Conservation (phyloP, 2,329 filamentous ascomycete species). For the Emmonsiellopsis sp. region DNA sequence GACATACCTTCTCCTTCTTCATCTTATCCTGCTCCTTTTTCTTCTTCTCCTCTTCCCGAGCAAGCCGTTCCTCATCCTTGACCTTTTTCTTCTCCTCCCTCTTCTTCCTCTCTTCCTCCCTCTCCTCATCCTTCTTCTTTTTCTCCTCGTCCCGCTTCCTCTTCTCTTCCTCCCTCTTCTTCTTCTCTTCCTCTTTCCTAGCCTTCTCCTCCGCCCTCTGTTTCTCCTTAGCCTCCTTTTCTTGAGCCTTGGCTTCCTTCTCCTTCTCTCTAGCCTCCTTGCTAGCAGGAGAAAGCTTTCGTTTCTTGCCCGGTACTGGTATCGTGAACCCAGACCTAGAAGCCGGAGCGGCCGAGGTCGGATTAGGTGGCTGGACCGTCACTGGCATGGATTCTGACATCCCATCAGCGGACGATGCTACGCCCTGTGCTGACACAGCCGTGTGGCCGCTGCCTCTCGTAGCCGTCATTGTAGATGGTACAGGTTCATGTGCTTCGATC, state of each 20-base stretch:
- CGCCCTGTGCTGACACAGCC: too few relatives aligned
- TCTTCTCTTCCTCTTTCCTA: slow-evolving; percentile 32
- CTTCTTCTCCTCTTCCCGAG: slow-evolving; percentile 20
- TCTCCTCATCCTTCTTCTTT: slow-evolving; percentile 32
- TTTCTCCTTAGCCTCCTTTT: slow-evolving; percentile 21
- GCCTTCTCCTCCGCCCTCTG: slow-evolving; percentile 22
- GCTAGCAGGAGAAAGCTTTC: slow-evolving; percentile 22
- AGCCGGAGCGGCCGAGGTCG: slow-evolving; percentile 6
- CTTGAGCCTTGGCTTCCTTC: slow-evolving; percentile 17
- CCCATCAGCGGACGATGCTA: not conserved
- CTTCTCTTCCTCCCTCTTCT: slow-evolving; percentile 36
- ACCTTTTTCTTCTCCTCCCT: slow-evolving; percentile 37
- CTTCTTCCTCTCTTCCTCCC: slow-evolving; percentile 38
- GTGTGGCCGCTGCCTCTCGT: not conserved
- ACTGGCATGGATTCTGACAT: not conserved
- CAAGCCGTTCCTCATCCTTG: slow-evolving; percentile 26
- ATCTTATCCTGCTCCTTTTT: slow-evolving; percentile 23
- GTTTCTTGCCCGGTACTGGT: slow-evolving; percentile 18
- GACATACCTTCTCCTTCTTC: slow-evolving; percentile 38
- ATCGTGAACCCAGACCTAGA: slow-evolving; percentile 8
- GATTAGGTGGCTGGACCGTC: not conserved
- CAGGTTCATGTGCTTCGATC: too few relatives aligned
- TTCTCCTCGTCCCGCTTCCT: slow-evolving; percentile 35
- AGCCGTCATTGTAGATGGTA: not conserved
- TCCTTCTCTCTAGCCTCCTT: slow-evolving; percentile 18